Base-by-base conservation (phyloP, 2,329 filamentous ascomycete genomes). In the Cladosporium austrohemisphaericum region DNA sequence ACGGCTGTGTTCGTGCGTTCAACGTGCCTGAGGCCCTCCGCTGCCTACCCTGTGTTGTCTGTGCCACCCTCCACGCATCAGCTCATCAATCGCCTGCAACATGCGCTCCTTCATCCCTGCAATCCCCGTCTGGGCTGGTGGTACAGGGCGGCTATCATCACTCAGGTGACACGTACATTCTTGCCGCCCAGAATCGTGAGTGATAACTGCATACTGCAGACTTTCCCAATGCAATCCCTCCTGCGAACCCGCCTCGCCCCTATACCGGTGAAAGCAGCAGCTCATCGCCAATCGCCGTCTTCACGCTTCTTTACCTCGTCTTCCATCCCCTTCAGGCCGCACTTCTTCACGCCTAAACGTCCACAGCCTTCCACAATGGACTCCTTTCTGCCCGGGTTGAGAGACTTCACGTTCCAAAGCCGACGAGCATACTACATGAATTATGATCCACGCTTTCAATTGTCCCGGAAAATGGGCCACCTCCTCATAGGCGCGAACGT, bases 401-500 rank as follows among this genome's bases (percentile, higher is more conserved):
- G n/a, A n/a, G n/a, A n/a, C n/a, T n/a, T n/a, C n/a, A n/a, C n/a
- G n/a, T n/a, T n/a, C n/a, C n/a, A n/a, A n/a, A n/a, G n/a, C n/a
- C n/a, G n/a, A n/a, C n/a, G n/a, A n/a, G n/a, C n/a, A n/a, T n/a
- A n/a, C n/a, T n/a, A n/a, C n/a, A n/a, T n/a, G n/a, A n/a, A n/a
- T n/a, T n/a, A n/a, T n/a, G n/a, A n/a, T n/a, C 16, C n/a, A 7
- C 41, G 26, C 18, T 20, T 18, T 13, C n/a, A 16, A 5, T 29
- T 25, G 10, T 29, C 44, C 3, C 20, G 35, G 20, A 11, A 18
- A 4, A 31, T 19, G 25, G 13, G 19, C 3, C 20, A 23, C 32
- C 13, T 14, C 23, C 20, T 74, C 48, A 66, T 74, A 33, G 67
- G 65, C 32, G 29, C 70, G 55, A 75, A 76, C 52, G 50, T 59